Evolutionary conservation across 2,329 filamentous ascomycete species (phyloP).

Genomic region (Ascochyta koolunga): DNA sequence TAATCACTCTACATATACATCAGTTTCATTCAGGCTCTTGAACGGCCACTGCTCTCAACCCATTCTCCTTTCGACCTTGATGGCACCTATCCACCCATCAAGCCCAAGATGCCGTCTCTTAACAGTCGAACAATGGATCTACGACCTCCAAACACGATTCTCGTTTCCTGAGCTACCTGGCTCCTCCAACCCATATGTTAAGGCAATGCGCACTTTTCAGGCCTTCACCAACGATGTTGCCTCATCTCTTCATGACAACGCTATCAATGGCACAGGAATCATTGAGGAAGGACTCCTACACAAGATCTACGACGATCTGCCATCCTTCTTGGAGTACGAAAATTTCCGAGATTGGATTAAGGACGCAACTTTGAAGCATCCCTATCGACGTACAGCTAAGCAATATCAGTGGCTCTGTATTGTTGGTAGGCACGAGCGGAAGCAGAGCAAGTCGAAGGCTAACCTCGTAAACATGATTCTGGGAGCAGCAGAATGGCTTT

Average conservation of each 20-base stretch:
- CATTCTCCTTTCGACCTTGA: neutral
- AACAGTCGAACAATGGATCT: neutral
- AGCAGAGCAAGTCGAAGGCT: neutral
- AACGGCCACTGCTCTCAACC: neutral
- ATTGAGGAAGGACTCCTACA: neutral
- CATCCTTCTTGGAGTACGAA: neutral
- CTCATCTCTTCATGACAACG: neutral
- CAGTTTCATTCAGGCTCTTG: neutral
- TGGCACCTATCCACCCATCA: neutral
- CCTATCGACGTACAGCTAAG: conserved; percentile 4
- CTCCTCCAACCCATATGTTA: conserved; percentile 1
- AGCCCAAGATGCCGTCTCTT: neutral
- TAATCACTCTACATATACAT: neutral
- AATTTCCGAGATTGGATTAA: conserved; percentile 7
- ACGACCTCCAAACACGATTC: neutral
- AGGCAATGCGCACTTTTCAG: conserved; percentile 9
- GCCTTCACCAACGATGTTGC: conserved; percentile 5
- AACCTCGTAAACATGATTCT: neutral
- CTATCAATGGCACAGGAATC: neutral
- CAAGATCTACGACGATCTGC: neutral
- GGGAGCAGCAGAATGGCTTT: neutral
- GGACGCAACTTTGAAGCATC: conserved; percentile 11
- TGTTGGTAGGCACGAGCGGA: neutral
- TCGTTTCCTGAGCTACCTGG: neutral
- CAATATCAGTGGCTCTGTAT: conserved; percentile 12